Conservation (phyloP, 495 filamentous ascomycete species). For the Gamarada debralockiae region DNA sequence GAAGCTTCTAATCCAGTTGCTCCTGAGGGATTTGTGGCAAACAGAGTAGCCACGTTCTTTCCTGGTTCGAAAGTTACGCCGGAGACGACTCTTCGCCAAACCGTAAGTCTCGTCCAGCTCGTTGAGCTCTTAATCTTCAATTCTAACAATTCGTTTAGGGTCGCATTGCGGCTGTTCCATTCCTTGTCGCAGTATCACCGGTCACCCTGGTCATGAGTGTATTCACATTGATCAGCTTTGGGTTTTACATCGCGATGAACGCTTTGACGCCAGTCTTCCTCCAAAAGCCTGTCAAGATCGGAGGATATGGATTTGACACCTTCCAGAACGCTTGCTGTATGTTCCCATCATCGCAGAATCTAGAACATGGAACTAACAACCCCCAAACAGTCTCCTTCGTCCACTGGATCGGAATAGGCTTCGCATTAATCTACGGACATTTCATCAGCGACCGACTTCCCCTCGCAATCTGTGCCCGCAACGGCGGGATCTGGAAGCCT, state of each 20-base stretch:
- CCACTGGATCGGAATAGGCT: constrained; percentile 43
- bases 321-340: constrained; percentile 41
- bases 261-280: constrained; percentile 37
- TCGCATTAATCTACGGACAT: constrained; percentile 39
- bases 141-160: constrained; percentile 18
- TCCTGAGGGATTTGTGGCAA: constrained; percentile 29
- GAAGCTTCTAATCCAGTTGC: constrained; percentile 23
- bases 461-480: constrained; percentile 31
- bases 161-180: constrained; percentile 30
- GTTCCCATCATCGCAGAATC: not conserved
- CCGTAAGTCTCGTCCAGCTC: constrained; percentile 14
- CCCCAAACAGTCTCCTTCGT: constrained; percentile 33
- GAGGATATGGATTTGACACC: constrained; percentile 48
- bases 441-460: constrained; percentile 43
- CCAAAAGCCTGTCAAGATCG: constrained; percentile 35
- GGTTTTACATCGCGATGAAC: constrained; percentile 37
- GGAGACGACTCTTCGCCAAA: constrained; percentile 28
- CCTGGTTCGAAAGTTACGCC: constrained; percentile 33
- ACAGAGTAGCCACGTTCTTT: constrained; percentile 42
- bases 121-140: not conserved
- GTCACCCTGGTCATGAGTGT: constrained; percentile 40
- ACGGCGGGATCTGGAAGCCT: constrained; percentile 44
- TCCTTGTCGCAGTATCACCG: constrained; percentile 41
- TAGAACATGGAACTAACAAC: too few species aligned
- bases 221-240: constrained; percentile 43